phyloP scores from a whole-genome alignment of 2,329 filamentous ascomycete genomes.

The Fulvia fulva region DNA sequence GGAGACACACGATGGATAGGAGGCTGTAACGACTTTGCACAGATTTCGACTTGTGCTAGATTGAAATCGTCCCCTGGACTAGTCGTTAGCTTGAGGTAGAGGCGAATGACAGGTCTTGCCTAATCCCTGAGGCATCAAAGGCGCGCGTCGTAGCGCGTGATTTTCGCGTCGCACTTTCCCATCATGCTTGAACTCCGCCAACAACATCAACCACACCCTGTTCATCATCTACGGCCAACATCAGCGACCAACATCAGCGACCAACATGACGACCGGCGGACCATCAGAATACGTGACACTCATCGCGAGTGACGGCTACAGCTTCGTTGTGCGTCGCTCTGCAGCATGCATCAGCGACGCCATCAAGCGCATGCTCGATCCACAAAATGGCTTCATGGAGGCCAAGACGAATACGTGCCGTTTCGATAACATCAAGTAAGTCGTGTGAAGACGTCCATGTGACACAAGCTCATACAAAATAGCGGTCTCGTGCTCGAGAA shows the following conservation, averaged over 20 bases:
- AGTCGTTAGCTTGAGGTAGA: neutral
- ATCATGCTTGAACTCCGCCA: too few species aligned
- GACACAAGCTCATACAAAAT: conserved; percentile 8
- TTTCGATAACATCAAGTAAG: conserved; percentile 72
- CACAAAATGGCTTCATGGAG: conserved; percentile 63
- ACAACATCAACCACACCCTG: too few species aligned
- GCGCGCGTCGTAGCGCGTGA: neutral
- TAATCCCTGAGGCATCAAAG: neutral
- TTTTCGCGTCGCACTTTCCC: neutral
- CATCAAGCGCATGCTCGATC: conserved; percentile 72
- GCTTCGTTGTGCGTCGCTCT: conserved; percentile 70
- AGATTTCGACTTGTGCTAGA: too few species aligned
- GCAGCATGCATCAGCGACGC: conserved; percentile 66
- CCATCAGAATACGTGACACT: conserved; percentile 70
- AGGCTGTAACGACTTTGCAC: too few species aligned
- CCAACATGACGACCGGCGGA: conserved; percentile 5
- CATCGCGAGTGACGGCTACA: conserved; percentile 69
- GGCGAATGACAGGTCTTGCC: neutral
- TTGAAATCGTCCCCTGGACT: neutral
- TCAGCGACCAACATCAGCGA: neutral
- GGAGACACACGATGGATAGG: too few species aligned
- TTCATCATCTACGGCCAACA: neutral
- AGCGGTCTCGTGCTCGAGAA: conserved; percentile 74
- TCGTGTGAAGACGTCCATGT: neutral
- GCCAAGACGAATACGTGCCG: conserved; percentile 60